Evolutionary conservation across 805 yeast species (phyloP).

Genomic region (Candida hispaniensis): DNA sequence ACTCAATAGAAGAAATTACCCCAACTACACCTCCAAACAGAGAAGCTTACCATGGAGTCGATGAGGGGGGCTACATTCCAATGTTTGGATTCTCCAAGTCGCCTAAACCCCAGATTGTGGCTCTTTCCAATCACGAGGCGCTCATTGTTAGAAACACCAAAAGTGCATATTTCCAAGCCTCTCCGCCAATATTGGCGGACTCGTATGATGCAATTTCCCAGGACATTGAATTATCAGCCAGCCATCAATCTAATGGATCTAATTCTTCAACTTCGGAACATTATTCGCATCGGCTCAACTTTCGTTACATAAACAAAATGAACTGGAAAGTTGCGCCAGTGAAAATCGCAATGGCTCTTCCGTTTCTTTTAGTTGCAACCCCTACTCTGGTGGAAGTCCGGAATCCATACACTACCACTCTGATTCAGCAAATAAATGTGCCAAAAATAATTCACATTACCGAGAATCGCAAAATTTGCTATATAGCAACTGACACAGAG

Average conservation of each 20-base stretch:
- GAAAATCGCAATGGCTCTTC: conserved; percentile 23
- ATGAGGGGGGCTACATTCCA: conserved; percentile 8
- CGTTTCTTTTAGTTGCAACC: conserved; percentile 31
- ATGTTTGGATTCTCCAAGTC: conserved; percentile 8
- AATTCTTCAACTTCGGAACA: conserved; percentile 3
- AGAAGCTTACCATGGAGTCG: conserved; percentile 7
- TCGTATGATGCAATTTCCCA: conserved; percentile 11
- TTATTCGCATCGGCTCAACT: conserved; percentile 7
- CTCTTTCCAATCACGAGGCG: conserved; percentile 2
- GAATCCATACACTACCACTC: conserved; percentile 31
- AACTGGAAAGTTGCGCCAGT: conserved; percentile 9
- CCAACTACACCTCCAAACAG: conserved; percentile 6
- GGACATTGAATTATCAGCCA: conserved; percentile 7
- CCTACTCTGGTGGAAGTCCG: conserved; percentile 31
- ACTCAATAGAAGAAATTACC: conserved; percentile 1
- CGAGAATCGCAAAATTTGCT: conserved; percentile 25
- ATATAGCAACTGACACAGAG: conserved; percentile 26
- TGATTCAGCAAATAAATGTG: conserved; percentile 30
- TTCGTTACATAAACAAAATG: conserved; percentile 14
- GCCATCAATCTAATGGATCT: conserved; percentile 3
- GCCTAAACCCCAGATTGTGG: conserved; percentile 8
- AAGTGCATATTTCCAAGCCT: conserved; percentile 6
- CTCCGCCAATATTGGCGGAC: too few species aligned
- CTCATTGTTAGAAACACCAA: conserved; percentile 10
- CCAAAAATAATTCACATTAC: conserved; percentile 21